A percentile compares a stretch with the other conserved stretches of the same genome.
phyloP scores from a whole-genome alignment of 306 rosid genomes.

The Castanea mollissima region DNA sequence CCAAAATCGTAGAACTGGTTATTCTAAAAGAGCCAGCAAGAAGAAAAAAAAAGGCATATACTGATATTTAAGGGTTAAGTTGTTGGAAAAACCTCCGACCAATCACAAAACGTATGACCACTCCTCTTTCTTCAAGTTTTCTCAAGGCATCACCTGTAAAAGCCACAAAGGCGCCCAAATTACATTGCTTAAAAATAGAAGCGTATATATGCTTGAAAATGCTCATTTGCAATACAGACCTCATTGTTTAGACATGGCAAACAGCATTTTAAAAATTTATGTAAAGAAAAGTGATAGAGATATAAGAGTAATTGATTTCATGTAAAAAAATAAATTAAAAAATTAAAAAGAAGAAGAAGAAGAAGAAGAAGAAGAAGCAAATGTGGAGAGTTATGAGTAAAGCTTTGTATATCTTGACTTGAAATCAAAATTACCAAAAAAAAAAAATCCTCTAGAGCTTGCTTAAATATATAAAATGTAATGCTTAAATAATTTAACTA shows the following conservation, averaged over 20 bases:
- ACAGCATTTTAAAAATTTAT: too few species aligned
- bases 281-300: neutral
- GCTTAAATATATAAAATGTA: neutral
- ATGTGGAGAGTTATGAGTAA: neutral
- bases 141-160: conserved; percentile 80
- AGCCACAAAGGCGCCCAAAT: conserved; percentile 16
- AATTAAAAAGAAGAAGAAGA: too few species aligned
- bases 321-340: neutral
- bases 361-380: neutral
- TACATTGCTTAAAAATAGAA: conserved; percentile 12
- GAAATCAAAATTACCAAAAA: neutral
- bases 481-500: neutral
- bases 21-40: conserved; percentile 10
- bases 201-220: neutral
- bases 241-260: too few species aligned
- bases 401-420: neutral
- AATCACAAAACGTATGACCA: conserved; percentile 81
- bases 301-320: neutral
- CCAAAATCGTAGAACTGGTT: neutral
- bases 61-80: conserved; percentile 23
- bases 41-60: conserved; percentile 22
- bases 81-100: conserved; percentile 89
- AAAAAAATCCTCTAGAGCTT: neutral
- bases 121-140: conserved; percentile 96
- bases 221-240: too few species aligned